A percentile compares a stretch with the other conserved stretches of the same genome.
These are phyloP conservation scores for Pholiota adiposa DNA, from an alignment of 1,284 basidiomycete species.

Conservation along the genomic window DNA sequence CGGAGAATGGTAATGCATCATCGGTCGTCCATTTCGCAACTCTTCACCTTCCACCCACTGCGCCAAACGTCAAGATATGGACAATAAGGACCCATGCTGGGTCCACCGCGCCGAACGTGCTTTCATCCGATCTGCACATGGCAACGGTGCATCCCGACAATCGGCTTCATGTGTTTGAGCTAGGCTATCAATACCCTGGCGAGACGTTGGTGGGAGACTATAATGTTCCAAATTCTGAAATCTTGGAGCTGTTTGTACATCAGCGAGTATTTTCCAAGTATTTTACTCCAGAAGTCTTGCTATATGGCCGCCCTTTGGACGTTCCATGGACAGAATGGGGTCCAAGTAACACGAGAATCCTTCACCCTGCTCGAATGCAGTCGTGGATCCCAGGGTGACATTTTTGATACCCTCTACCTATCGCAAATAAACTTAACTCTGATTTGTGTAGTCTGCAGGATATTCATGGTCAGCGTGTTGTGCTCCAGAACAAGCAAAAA, in stretches of 20 bases:
- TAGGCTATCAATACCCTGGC: too few relatives aligned
- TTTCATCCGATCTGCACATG: too few relatives aligned
- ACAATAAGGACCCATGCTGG: background rate
- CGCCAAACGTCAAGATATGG: background rate
- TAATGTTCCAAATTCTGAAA: background rate
- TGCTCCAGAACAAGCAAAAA: too few relatives aligned
- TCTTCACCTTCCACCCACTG: background rate
- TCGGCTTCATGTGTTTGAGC: background rate
- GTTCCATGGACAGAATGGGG: background rate
- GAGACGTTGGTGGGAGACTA: background rate
- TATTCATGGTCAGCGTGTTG: background rate
- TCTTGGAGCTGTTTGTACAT: background rate
- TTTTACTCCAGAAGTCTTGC: background rate
- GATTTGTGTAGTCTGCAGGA: background rate
- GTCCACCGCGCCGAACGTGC: background rate
- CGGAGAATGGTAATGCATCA: too few relatives aligned
- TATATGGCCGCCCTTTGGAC: background rate
- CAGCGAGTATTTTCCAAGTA: background rate
- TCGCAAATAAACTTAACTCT: background rate
- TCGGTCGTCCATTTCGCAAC: background rate
- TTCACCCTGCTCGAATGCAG: background rate
- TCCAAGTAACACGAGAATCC: background rate
- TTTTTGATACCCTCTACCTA: background rate
- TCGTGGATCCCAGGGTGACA: background rate
- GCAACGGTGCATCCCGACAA: background rate